Percentiles rank a stretch among this genome's conserved stretches.
Conservation (phyloP, 305 asterid species). For the Fraxinus platypoda region DNA sequence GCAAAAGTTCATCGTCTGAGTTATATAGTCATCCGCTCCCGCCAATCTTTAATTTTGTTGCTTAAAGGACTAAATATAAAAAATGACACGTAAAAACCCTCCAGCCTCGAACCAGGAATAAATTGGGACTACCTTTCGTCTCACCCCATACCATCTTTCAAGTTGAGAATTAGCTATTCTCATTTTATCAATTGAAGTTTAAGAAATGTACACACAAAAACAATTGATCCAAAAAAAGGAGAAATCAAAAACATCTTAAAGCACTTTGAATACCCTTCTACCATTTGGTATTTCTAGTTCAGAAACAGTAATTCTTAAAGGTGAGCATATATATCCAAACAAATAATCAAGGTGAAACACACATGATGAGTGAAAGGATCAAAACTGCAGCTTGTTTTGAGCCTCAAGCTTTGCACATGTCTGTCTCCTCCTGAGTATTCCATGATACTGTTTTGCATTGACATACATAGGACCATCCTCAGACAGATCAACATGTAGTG, state of each 20-base stretch:
- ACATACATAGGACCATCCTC: constrained; percentile 83
- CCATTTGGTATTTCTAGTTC: background rate
- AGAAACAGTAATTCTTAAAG: too few relatives aligned
- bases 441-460: constrained; percentile 79
- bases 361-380: too few relatives aligned
- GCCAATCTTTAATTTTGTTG: background rate
- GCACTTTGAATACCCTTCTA: background rate
- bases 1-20: background rate
- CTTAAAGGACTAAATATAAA: too few relatives aligned
- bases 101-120: too few relatives aligned
- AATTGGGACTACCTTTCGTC: too few relatives aligned
- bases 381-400: constrained; percentile 58
- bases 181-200: background rate
- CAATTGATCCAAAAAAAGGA: background rate
- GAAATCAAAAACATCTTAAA: background rate
- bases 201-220: too few relatives aligned
- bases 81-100: too few relatives aligned
- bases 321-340: background rate
- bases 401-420: constrained; percentile 66
- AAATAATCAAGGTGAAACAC: background rate
- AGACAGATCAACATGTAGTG: constrained; percentile 53
- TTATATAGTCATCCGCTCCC: background rate
- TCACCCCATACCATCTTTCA: too few relatives aligned
- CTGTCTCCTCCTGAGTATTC: constrained; percentile 72
- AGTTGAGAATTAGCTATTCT: background rate